Percentiles rank a stretch among this genome's conserved stretches.
Evolutionary conservation across 2,329 filamentous ascomycete species (phyloP).

Genomic region (Aspergillus brasiliensis): DNA sequence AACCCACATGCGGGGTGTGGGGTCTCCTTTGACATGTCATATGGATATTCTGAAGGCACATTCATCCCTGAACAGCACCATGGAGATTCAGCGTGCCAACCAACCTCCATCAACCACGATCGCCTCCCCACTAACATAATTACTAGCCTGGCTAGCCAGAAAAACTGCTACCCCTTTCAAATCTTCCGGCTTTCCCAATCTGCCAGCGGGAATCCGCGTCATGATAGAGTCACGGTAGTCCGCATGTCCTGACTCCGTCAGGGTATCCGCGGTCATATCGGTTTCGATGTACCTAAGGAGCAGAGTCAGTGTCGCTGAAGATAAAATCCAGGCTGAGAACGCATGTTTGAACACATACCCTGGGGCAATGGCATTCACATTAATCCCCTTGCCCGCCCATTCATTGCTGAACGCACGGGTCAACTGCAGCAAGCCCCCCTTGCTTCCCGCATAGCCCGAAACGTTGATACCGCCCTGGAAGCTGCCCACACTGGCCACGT

Average conservation of each 20-base stretch:
- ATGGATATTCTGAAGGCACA: too few relatives aligned
- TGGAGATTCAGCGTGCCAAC: neutral
- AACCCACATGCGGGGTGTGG: too few relatives aligned
- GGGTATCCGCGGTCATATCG: neutral
- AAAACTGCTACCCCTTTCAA: neutral
- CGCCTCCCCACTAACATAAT: neutral
- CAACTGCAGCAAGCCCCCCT: slow-evolving; percentile 81
- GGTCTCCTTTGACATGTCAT: too few relatives aligned
- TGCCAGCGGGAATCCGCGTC: neutral
- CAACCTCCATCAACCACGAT: slow-evolving; percentile 5
- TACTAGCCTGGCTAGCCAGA: neutral
- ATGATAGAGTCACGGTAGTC: neutral
- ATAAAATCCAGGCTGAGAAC: neutral
- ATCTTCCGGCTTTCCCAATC: slow-evolving; percentile 5
- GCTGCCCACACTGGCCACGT: slow-evolving; percentile 76
- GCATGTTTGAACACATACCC: slow-evolving; percentile 67
- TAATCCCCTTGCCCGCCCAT: slow-evolving; percentile 76
- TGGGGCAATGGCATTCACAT: slow-evolving; percentile 56
- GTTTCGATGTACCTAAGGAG: neutral
- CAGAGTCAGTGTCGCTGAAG: neutral
- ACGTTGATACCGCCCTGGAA: slow-evolving; percentile 88
- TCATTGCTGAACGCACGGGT: slow-evolving; percentile 85
- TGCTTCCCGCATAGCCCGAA: slow-evolving; percentile 81
- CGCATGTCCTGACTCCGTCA: neutral
- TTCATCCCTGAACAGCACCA: too few relatives aligned